These are phyloP conservation scores for Stylonectria norvegica DNA, from an alignment of 2,329 filamentous ascomycete genomes.

Conservation along the genomic window DNA sequence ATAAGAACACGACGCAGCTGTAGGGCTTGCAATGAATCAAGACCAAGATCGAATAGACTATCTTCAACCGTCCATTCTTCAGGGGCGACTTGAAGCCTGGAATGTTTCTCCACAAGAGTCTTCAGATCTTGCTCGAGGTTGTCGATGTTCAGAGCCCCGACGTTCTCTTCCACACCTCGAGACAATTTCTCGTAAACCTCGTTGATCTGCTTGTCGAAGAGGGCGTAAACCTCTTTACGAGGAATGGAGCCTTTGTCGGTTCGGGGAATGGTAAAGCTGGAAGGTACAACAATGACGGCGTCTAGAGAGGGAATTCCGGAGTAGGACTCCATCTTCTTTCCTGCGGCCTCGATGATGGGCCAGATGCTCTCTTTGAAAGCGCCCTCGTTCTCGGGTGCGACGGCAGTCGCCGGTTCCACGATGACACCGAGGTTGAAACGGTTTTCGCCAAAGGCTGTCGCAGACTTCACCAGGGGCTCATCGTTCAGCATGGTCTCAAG, in stretches of 20 bases:
- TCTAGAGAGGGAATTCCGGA: constrained; percentile 17
- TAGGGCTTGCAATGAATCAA: constrained; percentile 14
- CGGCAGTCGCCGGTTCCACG: constrained; percentile 15
- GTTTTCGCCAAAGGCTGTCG: constrained; percentile 19
- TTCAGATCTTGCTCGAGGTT: constrained; percentile 11
- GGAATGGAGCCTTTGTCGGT: constrained; percentile 25
- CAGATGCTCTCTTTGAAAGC: constrained; percentile 17
- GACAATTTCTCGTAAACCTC: constrained; percentile 14
- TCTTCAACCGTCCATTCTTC: constrained; percentile 8
- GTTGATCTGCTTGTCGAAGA: constrained; percentile 16
- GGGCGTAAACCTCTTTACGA: constrained; percentile 18
- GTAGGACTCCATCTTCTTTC: constrained; percentile 17
- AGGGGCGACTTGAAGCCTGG: constrained; percentile 4
- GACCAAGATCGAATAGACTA: constrained; percentile 12
- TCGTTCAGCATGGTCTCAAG: constrained; percentile 19
- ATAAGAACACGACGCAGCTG: constrained; percentile 10
- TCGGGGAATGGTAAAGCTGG: constrained; percentile 13
- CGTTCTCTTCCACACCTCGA: constrained; percentile 7
- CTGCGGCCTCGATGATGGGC: constrained; percentile 14
- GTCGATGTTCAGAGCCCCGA: constrained; percentile 11
- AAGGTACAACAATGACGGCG: constrained; percentile 17
- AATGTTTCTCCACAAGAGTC: constrained; percentile 7
- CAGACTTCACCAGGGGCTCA: constrained; percentile 14
- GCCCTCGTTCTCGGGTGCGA: constrained; percentile 1
- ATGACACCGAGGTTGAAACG: constrained; percentile 22